These are phyloP conservation scores for Lanmaoa rubissima DNA, from an alignment of 768 basidiomycete species.

Conservation along the genomic window DNA sequence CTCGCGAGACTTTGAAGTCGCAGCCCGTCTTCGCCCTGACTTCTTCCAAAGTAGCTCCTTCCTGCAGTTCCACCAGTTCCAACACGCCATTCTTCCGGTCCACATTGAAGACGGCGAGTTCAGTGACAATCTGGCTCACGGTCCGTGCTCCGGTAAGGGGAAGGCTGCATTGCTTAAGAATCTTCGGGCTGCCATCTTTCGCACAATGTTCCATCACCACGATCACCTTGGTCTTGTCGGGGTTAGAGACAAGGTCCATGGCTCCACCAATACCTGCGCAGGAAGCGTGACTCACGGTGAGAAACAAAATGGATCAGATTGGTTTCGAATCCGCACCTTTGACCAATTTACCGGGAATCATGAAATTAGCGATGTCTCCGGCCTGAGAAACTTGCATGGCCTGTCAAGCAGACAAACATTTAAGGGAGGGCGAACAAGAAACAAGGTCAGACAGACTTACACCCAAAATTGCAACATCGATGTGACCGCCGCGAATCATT, in stretches of 20 bases:
- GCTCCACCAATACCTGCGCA: conserved; percentile 85
- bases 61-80: conserved; percentile 78
- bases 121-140: conserved; percentile 91
- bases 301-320: not conserved
- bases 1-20: conserved; percentile 62
- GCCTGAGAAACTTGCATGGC: conserved; percentile 94
- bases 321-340: conserved; percentile 49
- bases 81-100: conserved; percentile 73
- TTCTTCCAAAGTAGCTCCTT: conserved; percentile 81
- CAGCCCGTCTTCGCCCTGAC: conserved; percentile 85
- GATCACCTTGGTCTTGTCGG: conserved; percentile 91
- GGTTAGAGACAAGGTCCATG: conserved; percentile 96
- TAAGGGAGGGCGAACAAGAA: conserved; percentile 1
- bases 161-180: conserved; percentile 75
- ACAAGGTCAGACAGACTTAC: conserved; percentile 42
- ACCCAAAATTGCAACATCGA: conserved; percentile 91
- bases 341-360: conserved; percentile 94
- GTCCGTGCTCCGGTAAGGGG: conserved; percentile 87
- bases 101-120: conserved; percentile 87
- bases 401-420: conserved; percentile 35
- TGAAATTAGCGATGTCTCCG: conserved; percentile 96
- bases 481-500: conserved; percentile 97
- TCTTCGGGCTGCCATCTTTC: conserved; percentile 88
- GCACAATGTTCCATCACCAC: conserved; percentile 88
- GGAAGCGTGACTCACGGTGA: conserved; percentile 2